A percentile compares a stretch with the other conserved stretches of the same genome.
These are phyloP conservation scores for Claviceps citrina DNA, from an alignment of 2,329 filamentous ascomycete species.

Conservation along the genomic window DNA sequence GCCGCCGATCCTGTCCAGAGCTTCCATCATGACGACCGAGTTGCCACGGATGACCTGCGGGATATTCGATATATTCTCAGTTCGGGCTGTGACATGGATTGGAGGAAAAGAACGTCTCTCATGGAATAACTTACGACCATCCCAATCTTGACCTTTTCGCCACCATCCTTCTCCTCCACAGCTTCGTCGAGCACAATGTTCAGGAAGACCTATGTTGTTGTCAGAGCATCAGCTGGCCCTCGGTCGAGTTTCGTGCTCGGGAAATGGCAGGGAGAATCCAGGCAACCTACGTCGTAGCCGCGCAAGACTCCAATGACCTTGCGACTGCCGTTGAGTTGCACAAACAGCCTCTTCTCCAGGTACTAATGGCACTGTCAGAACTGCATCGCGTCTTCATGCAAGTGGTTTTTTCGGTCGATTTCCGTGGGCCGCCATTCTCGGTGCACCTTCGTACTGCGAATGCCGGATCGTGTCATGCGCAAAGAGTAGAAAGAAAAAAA, in stretches of 20 bases:
- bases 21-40: conserved; percentile 96
- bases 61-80: background rate
- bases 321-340: conserved; percentile 92
- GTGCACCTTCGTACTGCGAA: no score
- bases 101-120: background rate
- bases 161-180: conserved; percentile 81
- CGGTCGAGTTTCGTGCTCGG: background rate
- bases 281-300: conserved; percentile 75
- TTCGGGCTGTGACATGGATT: no score
- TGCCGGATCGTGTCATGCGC: background rate
- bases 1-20: conserved; percentile 51
- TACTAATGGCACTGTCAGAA: conserved; percentile 45
- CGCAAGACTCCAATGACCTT: conserved; percentile 90
- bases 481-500: background rate
- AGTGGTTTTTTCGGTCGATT: background rate
- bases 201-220: conserved; percentile 77
- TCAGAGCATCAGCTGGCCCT: background rate
- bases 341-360: conserved; percentile 96
- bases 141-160: conserved; percentile 78
- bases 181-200: conserved; percentile 97
- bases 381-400: background rate
- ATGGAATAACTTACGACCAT: conserved; percentile 59
- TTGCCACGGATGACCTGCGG: conserved; percentile 82
- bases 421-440: background rate
- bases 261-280: no score